Percentiles rank a stretch among this genome's conserved stretches.
These are phyloP conservation scores for Monosporozyma servazzii DNA, from an alignment of 805 yeast genomes.

Conservation along the genomic window DNA sequence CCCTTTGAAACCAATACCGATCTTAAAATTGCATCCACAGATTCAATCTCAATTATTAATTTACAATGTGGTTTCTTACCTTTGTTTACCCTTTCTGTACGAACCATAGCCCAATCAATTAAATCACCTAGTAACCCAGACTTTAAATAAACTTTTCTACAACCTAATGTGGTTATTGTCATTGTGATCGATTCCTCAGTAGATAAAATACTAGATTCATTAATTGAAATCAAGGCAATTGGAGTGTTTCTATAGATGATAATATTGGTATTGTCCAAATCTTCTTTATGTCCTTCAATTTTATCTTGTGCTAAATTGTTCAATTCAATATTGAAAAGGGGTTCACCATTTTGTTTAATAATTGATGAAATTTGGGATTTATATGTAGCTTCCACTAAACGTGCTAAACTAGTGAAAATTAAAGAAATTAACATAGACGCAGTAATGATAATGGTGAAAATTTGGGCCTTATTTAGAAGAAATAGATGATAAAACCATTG, in stretches of 20 bases:
- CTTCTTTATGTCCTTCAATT: not conserved
- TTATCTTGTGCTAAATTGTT: conserved; percentile 34
- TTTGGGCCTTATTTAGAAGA: conserved; percentile 21
- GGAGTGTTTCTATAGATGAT: conserved; percentile 62
- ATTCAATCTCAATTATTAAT: conserved; percentile 40
- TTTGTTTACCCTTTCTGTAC: conserved; percentile 35
- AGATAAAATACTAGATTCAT: conserved; percentile 36
- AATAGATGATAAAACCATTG: conserved; percentile 18
- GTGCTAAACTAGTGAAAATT: conserved; percentile 33
- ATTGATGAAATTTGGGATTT: conserved; percentile 32
- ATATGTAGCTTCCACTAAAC: conserved; percentile 41
- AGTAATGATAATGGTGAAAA: conserved; percentile 32
- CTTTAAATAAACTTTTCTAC: conserved; percentile 56
- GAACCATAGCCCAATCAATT: conserved; percentile 48
- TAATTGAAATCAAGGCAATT: conserved; percentile 48
- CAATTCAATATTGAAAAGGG: conserved; percentile 18
- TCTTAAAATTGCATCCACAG: conserved; percentile 40
- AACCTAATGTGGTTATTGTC: conserved; percentile 48
- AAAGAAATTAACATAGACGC: conserved; percentile 32
- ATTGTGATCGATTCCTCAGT: conserved; percentile 38
- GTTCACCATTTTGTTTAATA: conserved; percentile 30
- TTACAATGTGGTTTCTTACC: not conserved
- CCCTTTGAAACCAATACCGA: conserved; percentile 34
- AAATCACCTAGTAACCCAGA: conserved; percentile 59
- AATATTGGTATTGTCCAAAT: conserved; percentile 43